Evolutionary conservation across 2,329 filamentous ascomycete genomes (phyloP).

Genomic region (Rhexocercosporidium sp.): DNA sequence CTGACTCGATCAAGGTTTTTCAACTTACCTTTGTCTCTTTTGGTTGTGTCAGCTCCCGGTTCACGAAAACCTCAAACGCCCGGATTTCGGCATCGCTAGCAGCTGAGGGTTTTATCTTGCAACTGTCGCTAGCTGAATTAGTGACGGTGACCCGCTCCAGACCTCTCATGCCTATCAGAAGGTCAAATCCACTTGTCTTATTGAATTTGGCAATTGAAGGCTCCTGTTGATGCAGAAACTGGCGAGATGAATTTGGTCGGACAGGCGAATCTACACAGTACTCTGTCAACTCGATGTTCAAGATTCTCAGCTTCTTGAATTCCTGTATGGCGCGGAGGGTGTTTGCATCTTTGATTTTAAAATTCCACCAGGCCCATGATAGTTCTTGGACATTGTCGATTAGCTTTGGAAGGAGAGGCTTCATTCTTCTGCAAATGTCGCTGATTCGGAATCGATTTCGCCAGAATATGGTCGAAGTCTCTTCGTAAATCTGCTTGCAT

Average conservation of each 20-base stretch:
- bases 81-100: not conserved
- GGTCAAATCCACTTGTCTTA: not conserved
- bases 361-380: conserved; percentile 3
- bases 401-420: not conserved
- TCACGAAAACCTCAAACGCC: conserved; percentile 7
- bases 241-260: not conserved
- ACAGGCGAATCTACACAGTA: not conserved
- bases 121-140: not conserved
- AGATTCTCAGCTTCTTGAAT: not conserved
- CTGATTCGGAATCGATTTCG: not conserved
- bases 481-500: conserved; percentile 14
- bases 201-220: conserved; percentile 3
- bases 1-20: too few relatives aligned
- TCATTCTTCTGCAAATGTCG: not conserved
- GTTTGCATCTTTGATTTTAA: not conserved
- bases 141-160: not conserved
- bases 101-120: not conserved
- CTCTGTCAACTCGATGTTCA: not conserved
- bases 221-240: conserved; percentile 1
- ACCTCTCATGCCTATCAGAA: not conserved
- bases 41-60: not conserved
- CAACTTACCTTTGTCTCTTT: not conserved
- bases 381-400: conserved; percentile 4
- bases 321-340: not conserved
- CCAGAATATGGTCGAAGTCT: conserved; percentile 2